Evolutionary conservation across 768 basidiomycete genomes (phyloP).

Genomic region (Hemileccinum impolitum): DNA sequence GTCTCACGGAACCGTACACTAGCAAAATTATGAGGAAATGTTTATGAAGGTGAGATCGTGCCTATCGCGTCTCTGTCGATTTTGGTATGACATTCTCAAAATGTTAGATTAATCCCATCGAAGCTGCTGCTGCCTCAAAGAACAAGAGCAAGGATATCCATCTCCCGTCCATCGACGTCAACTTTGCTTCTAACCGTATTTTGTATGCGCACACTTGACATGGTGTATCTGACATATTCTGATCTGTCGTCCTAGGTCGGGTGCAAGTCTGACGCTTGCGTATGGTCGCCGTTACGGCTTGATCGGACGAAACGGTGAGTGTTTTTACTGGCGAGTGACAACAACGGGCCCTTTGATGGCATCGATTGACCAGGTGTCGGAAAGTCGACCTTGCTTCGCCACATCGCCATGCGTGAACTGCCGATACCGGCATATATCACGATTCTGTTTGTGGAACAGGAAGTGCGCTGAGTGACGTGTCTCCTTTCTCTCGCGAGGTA

Average conservation of each 20-base stretch:
- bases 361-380: constrained; percentile 62
- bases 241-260: constrained; percentile 47
- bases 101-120: constrained; percentile 83
- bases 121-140: constrained; percentile 70
- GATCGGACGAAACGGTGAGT: constrained; percentile 79
- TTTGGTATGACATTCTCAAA: neutral
- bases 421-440: constrained; percentile 93
- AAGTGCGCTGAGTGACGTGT: constrained; percentile 45
- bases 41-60: constrained; percentile 83
- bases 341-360: neutral
- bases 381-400: constrained; percentile 92
- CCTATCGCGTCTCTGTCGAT: neutral
- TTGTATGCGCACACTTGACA: constrained; percentile 44
- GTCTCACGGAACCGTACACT: neutral
- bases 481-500: neutral
- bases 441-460: constrained; percentile 97
- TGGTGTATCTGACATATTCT: neutral
- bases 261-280: constrained; percentile 82
- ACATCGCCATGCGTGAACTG: constrained; percentile 93
- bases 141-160: constrained; percentile 99
- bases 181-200: constrained; percentile 92
- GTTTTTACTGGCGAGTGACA: neutral
- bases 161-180: constrained; percentile 92
- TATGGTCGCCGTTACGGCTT: constrained; percentile 89
- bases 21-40: constrained; percentile 99